Base-by-base conservation (phyloP, 2,329 filamentous ascomycete species). In the Lachnellula hyalina region DNA sequence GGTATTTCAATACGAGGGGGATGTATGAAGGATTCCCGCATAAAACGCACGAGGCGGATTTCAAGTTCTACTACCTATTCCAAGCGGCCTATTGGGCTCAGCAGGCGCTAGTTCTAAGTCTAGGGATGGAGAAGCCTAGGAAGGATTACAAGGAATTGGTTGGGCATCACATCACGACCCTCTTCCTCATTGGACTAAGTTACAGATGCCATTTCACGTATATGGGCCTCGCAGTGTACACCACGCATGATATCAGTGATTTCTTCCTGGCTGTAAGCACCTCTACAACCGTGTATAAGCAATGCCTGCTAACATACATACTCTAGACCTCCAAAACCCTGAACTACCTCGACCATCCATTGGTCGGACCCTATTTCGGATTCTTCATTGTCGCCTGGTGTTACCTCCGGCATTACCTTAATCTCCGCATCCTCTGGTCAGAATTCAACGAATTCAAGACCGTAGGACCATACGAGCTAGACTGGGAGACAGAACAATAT, bases 181-280 rank as follows among this genome's bases (percentile, higher is more conserved):
- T 96, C 56, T 77, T 85, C 19, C 80, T 96, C 65, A 96, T 96
- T 63, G 87, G 75, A 54, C 76, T 93, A 67, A 94, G 89, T 75
- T 96, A 96, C 75, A 85, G 91, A 57, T 96, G 96, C 77, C 92
- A 96, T 74, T 96, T 96, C 72, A 95, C 91, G 32, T 93, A 96
- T 73, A 94, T 96, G 70, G 92, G 93, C 19, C 75, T 96, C 54
- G 89, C 90, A 21, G 90, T 96, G 36, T 96, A 96, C 73, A 90
- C 93, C 58, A 96, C 92, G 11, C 90, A 96, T 72, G 92, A 96
- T 70, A 88, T 96, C 58, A 91, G 86, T 58, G 92, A 96, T 72
- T 96, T 96, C 74, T 96, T 96, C 82, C 81, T 96, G 47, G 92
- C 92, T 36, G 89, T 91, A 82, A 73, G 86, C 74, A 28, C 40